phyloP scores from a whole-genome alignment of 257 asterid species.

The Primulina huaijiensis region DNA sequence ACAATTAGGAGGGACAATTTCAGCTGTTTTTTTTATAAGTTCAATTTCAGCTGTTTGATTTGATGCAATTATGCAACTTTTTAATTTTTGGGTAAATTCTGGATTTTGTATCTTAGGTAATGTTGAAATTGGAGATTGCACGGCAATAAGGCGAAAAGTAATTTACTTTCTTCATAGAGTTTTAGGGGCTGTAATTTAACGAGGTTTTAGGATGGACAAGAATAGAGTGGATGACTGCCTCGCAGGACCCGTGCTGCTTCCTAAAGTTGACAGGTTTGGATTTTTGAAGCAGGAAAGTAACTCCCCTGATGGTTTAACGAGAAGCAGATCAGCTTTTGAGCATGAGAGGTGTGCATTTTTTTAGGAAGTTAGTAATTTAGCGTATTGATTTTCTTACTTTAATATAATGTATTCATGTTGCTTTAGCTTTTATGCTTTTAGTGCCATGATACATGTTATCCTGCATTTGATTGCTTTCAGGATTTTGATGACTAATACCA shows the following conservation, averaged over 20 bases:
- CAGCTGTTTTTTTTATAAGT: neutral
- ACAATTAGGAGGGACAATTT: neutral
- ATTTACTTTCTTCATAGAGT: constrained; percentile 19
- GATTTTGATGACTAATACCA: constrained; percentile 1
- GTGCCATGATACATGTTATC: neutral
- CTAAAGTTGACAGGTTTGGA: constrained; percentile 72
- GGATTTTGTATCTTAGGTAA: constrained; percentile 21
- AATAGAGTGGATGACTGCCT: constrained; percentile 65
- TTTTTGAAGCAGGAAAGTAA: constrained; percentile 61
- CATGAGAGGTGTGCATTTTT: constrained; percentile 59
- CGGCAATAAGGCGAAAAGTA: constrained; percentile 26
- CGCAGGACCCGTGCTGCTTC: constrained; percentile 40
- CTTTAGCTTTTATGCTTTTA: constrained; percentile 11
- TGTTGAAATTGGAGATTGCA: constrained; percentile 27
- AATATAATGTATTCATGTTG: neutral
- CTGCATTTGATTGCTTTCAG: constrained; percentile 1
- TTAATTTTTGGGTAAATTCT: constrained; percentile 13
- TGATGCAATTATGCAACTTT: constrained; percentile 19
- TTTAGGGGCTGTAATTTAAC: constrained; percentile 26
- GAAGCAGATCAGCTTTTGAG: constrained; percentile 64
- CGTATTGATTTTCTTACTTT: neutral
- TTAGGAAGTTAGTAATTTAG: neutral
- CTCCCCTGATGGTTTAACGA: constrained; percentile 55
- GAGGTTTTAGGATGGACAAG: constrained; percentile 59
- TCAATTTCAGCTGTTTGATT: constrained; percentile 10